phyloP scores from a whole-genome alignment of 257 asterid species.

The Verbascum thapsus region DNA sequence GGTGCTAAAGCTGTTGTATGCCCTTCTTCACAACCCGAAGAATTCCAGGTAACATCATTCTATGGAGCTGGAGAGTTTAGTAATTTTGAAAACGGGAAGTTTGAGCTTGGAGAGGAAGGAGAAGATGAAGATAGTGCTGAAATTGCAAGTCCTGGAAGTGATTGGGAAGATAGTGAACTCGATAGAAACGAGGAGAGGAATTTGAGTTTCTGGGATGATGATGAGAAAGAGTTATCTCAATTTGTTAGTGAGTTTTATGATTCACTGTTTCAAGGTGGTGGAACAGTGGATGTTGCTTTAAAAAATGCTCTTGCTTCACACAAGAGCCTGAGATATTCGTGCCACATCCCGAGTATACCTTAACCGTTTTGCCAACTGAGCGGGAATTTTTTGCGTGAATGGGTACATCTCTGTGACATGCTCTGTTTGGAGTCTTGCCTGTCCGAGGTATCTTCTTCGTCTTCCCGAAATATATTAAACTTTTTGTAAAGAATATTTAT shows the following conservation, averaged over 20 bases:
- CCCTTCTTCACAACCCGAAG: slow-evolving; percentile 91
- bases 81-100: slow-evolving; percentile 69
- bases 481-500: slow-evolving; percentile 20
- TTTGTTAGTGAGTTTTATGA: slow-evolving; percentile 71
- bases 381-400: background rate
- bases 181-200: slow-evolving; percentile 60
- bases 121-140: slow-evolving; percentile 69
- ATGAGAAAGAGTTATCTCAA: slow-evolving; percentile 82
- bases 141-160: slow-evolving; percentile 74
- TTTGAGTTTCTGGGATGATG: slow-evolving; percentile 70
- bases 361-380: slow-evolving; percentile 26
- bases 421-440: slow-evolving; percentile 4
- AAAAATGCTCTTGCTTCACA: slow-evolving; percentile 61
- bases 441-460: slow-evolving; percentile 35
- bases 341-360: slow-evolving; percentile 54
- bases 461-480: slow-evolving; percentile 26
- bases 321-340: slow-evolving; percentile 64
- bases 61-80: slow-evolving; percentile 79
- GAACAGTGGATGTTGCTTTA: slow-evolving; percentile 62
- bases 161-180: slow-evolving; percentile 93
- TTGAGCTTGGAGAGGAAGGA: slow-evolving; percentile 89
- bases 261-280: slow-evolving; percentile 75
- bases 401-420: slow-evolving; percentile 26
- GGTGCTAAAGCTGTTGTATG: slow-evolving; percentile 96
- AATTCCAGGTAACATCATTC: slow-evolving; percentile 63